A percentile compares a stretch with the other conserved stretches of the same genome.
phyloP scores from a whole-genome alignment of 1,139 yeast genomes.

The Pneumocystis carinii region DNA sequence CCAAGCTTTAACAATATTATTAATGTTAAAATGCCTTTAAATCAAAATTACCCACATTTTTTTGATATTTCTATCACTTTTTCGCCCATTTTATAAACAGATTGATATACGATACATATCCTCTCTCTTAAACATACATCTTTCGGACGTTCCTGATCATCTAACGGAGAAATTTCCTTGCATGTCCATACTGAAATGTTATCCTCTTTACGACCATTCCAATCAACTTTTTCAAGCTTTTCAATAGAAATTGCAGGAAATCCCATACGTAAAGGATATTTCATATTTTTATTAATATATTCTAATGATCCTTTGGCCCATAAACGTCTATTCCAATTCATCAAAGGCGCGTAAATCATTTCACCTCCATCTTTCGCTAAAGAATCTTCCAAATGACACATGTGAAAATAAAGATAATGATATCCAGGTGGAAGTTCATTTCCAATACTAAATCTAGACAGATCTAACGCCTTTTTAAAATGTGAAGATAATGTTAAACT shows the following conservation, averaged over 20 bases:
- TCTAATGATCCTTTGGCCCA: slow-evolving; percentile 1
- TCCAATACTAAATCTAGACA: background rate
- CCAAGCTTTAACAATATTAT: background rate
- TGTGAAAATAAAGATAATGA: background rate
- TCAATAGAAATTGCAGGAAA: background rate
- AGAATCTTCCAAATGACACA: background rate
- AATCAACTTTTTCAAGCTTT: background rate
- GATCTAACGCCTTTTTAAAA: background rate
- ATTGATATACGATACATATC: background rate
- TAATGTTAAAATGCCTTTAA: background rate
- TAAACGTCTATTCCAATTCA: background rate
- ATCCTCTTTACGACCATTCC: background rate
- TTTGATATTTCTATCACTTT: background rate
- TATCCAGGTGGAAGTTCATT: background rate
- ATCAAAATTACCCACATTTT: background rate
- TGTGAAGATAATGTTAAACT: background rate
- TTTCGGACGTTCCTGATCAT: background rate
- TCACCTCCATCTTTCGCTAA: background rate
- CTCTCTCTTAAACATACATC: background rate
- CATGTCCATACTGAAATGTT: background rate
- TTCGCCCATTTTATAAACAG: background rate
- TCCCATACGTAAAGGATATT: background rate
- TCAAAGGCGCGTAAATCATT: background rate
- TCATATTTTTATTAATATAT: background rate
- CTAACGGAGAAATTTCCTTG: background rate